Evolutionary conservation across 805 yeast genomes (phyloP).

Genomic region (Isabelozyma heimii): DNA sequence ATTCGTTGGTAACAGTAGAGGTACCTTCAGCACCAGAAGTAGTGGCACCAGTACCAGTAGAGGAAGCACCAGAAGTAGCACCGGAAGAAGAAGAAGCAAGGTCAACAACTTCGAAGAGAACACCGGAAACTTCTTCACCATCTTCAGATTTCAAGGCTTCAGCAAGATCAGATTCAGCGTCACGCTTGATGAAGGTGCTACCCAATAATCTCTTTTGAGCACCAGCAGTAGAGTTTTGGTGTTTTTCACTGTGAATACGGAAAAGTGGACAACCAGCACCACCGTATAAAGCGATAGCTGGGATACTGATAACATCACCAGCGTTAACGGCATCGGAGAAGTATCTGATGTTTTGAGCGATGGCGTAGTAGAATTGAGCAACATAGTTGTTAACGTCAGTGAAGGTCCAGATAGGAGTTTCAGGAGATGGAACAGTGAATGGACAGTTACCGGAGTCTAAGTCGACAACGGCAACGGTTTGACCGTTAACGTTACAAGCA

Average conservation of each 20-base stretch:
- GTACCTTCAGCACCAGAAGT: constrained; percentile 5
- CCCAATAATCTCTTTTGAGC: constrained; percentile 37
- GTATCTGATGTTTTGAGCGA: constrained; percentile 19
- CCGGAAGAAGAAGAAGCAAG: constrained; percentile 9
- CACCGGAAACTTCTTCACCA: constrained; percentile 21
- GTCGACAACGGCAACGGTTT: constrained; percentile 32
- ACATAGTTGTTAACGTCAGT: constrained; percentile 26
- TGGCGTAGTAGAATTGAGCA: constrained; percentile 34
- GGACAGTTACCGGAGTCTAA: constrained; percentile 39
- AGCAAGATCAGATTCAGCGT: constrained; percentile 22
- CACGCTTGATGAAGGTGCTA: constrained; percentile 26
- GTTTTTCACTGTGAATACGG: constrained; percentile 25
- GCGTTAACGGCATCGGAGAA: constrained; percentile 33
- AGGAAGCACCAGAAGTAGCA: constrained; percentile 4
- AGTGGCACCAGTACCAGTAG: constrained; percentile 12
- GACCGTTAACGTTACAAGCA: constrained; percentile 36
- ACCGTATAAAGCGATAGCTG: constrained; percentile 29
- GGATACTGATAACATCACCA: constrained; percentile 29
- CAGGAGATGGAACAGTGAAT: constrained; percentile 29
- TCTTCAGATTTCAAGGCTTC: constrained; percentile 19
- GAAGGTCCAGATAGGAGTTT: constrained; percentile 26
- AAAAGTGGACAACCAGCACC: constrained; percentile 18
- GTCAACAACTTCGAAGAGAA: constrained; percentile 11
- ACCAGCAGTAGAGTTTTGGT: constrained; percentile 40
- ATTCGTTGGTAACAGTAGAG: constrained; percentile 10